Evolutionary conservation across 2,329 filamentous ascomycete genomes (phyloP).

Genomic region (Cercospora sesami): DNA sequence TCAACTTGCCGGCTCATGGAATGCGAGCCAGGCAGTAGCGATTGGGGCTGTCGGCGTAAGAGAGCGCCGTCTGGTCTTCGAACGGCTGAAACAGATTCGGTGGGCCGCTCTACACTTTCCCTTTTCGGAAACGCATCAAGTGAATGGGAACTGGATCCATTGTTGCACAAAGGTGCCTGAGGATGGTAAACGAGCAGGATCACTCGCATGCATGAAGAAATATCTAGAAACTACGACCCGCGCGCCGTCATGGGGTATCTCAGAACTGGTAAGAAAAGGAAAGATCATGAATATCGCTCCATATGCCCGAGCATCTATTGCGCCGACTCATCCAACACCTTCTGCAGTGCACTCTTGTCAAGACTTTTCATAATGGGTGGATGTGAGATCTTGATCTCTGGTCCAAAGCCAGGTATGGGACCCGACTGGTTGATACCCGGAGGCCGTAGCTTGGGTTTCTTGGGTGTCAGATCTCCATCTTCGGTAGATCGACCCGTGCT

Average conservation of each 20-base stretch:
- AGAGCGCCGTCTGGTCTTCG: neutral
- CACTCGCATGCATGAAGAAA: slow-evolving; percentile 2
- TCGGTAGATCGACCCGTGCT: slow-evolving; percentile 26
- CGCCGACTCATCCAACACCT: slow-evolving; percentile 25
- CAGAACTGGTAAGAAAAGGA: neutral
- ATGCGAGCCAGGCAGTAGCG: too few relatives aligned
- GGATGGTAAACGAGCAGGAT: neutral
- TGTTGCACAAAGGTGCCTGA: neutral
- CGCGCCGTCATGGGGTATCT: slow-evolving; percentile 13
- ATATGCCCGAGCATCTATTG: neutral
- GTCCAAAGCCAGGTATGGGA: slow-evolving; percentile 68
- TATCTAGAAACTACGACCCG: slow-evolving; percentile 5
- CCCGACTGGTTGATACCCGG: slow-evolving; percentile 80
- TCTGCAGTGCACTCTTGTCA: slow-evolving; percentile 60
- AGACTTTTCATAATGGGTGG: slow-evolving; percentile 59
- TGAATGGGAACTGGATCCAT: neutral
- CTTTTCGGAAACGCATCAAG: neutral
- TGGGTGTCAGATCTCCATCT: slow-evolving; percentile 39
- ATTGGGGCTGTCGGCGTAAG: neutral
- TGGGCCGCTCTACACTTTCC: neutral
- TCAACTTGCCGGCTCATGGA: too few relatives aligned
- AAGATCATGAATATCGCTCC: slow-evolving; percentile 9
- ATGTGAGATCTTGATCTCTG: slow-evolving; percentile 54
- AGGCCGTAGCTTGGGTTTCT: slow-evolving; percentile 50
- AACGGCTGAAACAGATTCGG: too few relatives aligned